Evolutionary conservation across 2,329 filamentous ascomycete genomes (phyloP).

Genomic region (Phaeosphaeriaceae sp.): DNA sequence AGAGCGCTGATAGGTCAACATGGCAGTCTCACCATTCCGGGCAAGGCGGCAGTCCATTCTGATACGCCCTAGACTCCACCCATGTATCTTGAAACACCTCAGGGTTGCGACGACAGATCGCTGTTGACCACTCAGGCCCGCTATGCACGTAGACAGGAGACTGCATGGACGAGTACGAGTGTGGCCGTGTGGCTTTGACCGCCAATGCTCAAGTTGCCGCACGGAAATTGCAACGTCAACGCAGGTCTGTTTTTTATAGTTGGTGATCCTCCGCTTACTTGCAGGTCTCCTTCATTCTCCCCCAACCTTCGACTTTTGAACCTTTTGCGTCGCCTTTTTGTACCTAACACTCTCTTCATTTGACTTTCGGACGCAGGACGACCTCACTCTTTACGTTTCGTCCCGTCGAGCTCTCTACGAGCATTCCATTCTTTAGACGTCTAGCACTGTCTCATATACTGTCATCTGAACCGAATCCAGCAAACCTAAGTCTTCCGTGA

Average conservation of each 20-base stretch:
- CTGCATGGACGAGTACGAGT: slow-evolving; percentile 22
- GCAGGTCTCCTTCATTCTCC: slow-evolving; percentile 26
- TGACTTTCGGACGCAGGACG: slow-evolving; percentile 38
- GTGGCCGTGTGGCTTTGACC: slow-evolving; percentile 29
- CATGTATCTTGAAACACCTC: slow-evolving; percentile 42
- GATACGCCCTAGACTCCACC: slow-evolving; percentile 45
- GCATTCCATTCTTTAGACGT: slow-evolving; percentile 37
- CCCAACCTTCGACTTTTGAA: slow-evolving; percentile 33
- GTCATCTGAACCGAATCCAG: slow-evolving; percentile 15
- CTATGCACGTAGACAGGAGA: slow-evolving; percentile 31
- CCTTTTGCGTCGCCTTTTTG: slow-evolving; percentile 23
- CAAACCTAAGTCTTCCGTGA: slow-evolving; percentile 36
- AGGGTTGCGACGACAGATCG: slow-evolving; percentile 25
- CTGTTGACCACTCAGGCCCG: slow-evolving; percentile 35
- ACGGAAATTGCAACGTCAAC: slow-evolving; percentile 36
- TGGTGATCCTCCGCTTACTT: slow-evolving; percentile 22
- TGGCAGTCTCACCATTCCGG: slow-evolving; percentile 13
- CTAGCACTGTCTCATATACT: slow-evolving; percentile 19
- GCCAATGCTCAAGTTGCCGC: slow-evolving; percentile 18
- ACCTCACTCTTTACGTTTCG: slow-evolving; percentile 33
- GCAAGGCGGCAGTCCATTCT: slow-evolving; percentile 33
- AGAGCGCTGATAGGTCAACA: slow-evolving; percentile 27
- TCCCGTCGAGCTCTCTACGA: slow-evolving; percentile 30
- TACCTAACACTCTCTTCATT: slow-evolving; percentile 32
- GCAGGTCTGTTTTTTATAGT: slow-evolving; percentile 39